phyloP scores from a whole-genome alignment of 139 green algal genomes.

The Pleodorina starrii region DNA sequence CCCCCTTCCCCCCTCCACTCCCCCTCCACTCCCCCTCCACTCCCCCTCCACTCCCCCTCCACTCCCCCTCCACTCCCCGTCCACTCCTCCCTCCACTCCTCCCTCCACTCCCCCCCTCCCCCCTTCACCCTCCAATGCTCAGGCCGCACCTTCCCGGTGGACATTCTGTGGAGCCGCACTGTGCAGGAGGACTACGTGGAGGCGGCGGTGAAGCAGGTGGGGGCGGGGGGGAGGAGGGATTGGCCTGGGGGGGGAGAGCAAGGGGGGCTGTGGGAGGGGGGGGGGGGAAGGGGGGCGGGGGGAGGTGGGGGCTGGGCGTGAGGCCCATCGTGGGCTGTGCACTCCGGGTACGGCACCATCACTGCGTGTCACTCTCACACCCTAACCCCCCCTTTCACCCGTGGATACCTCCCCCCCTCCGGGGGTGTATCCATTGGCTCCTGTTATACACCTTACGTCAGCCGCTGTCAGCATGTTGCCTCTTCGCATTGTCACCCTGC shows the following conservation, averaged over 20 bases:
- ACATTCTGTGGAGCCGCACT: slow-evolving; percentile 92
- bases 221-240: background rate
- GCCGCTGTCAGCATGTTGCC: too few species aligned
- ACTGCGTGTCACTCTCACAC: too few species aligned
- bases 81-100: background rate
- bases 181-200: slow-evolving; percentile 97
- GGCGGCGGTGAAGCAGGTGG: slow-evolving; percentile 94
- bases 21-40: too few species aligned
- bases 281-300: background rate
- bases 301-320: background rate
- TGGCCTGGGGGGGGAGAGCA: background rate
- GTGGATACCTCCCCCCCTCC: too few species aligned
- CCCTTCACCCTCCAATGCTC: background rate
- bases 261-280: background rate
- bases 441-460: too few species aligned
- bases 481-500: too few species aligned
- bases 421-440: too few species aligned
- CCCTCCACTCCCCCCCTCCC: background rate
- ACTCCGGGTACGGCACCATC: too few species aligned
- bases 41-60: background rate
- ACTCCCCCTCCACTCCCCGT: background rate
- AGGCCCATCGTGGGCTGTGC: too few species aligned
- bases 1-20: too few species aligned
- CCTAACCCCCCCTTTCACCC: too few species aligned
- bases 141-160: slow-evolving; percentile 96